Evolutionary conservation across 83 land plant genomes (phyloP).

Genomic region (Thuja plicata): DNA sequence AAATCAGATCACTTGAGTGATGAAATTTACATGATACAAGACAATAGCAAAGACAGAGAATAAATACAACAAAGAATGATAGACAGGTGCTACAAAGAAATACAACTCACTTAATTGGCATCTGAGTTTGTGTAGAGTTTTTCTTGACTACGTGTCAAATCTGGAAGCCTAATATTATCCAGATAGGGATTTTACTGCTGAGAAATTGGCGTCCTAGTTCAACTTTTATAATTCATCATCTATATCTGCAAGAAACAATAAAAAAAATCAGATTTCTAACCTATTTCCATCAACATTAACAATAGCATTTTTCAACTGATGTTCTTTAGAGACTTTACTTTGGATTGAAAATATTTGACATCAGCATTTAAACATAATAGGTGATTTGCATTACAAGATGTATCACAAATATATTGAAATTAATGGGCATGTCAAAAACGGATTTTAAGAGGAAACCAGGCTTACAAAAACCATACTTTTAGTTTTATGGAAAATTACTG

Average conservation of each 20-base stretch:
- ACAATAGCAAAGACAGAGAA: neutral
- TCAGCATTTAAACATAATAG: neutral
- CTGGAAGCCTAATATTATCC: neutral
- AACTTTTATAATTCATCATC: neutral
- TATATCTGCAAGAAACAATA: neutral
- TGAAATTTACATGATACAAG: neutral
- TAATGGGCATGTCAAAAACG: neutral
- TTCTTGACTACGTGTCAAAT: neutral
- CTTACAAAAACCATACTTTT: neutral
- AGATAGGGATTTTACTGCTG: neutral
- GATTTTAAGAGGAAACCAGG: neutral
- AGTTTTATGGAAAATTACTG: neutral
- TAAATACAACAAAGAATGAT: neutral
- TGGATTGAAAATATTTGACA: neutral
- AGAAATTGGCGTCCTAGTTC: neutral
- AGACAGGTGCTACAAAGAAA: neutral
- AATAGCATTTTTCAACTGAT: neutral
- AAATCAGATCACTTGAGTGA: neutral
- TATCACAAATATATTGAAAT: neutral
- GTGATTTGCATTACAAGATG: neutral
- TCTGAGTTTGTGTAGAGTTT: neutral
- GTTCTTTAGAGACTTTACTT: neutral
- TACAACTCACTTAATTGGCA: slow-evolving; percentile 6
- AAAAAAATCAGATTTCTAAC: neutral
- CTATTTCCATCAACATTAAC: neutral